Evolutionary conservation across 2,329 filamentous ascomycete genomes (phyloP), one percentile per base, ranked within the genome.

Genomic region (Fusarium bactridioides): DNA sequence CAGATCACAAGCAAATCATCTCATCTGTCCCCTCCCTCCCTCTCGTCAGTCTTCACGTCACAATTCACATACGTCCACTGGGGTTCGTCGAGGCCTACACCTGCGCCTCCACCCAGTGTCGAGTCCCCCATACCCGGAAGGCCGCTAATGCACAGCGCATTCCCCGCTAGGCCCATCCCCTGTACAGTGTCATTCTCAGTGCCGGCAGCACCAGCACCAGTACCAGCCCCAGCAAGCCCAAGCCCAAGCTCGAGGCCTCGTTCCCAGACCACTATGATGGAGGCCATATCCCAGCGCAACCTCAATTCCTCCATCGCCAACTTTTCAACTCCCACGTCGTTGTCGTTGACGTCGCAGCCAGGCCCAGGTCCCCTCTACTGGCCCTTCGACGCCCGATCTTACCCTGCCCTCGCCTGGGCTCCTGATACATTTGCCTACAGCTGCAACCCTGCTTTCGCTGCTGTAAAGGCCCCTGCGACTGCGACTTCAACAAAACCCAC

Each of bases 291-390:
- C 66, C 71, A 74, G 66, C 74, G 69, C 71, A 76, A 67, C 69
- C 55, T 77, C 74, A 77, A 62, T 70, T 76, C 72, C 27, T 73
- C 75, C 62, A 72, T 77, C 67, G 61, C 69, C 69, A 76, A 74
- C 66, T 69, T 68, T 55, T 60, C 74, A 21, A 70, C 73, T 44
- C 55, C 69, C n/a, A 47, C 60, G 56, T 56, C 67, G 40, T 12
- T 58, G 48, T 51, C 60, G 50, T 72, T 61, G 54, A 44, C 64
- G 61, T 63, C 66, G 50, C 72, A 58, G 53, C 56, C 59, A 60
- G 59, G 61, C 25, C 41, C 59, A 64, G 57, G 58, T 38, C 37
- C 54, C 9, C 44, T 70, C 18, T 60, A 53, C 70, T 76, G 74
- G 74, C 74, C 70, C 10, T 71, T 69, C 23, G 73, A 74, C 64